A percentile compares a stretch with the other conserved stretches of the same genome.
Conservation (phyloP, 345 rosid species). For the Euphorbia tirucalli region DNA sequence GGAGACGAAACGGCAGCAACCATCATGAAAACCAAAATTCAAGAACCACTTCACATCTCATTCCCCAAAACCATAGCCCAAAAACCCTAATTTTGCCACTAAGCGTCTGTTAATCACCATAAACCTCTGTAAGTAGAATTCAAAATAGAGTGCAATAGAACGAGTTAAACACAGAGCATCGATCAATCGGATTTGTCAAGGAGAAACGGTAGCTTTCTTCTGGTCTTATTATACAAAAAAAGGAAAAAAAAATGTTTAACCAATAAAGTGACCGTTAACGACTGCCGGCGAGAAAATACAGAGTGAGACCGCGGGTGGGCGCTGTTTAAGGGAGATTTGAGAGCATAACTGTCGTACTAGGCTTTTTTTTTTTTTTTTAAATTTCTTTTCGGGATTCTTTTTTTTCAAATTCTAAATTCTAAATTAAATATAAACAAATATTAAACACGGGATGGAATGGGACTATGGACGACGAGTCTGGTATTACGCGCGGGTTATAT, state of each 20-base stretch:
- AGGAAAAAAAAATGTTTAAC: not conserved
- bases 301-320: constrained; percentile 7
- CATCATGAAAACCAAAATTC: constrained; percentile 35
- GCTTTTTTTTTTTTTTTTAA: not conserved
- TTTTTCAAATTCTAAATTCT: not conserved
- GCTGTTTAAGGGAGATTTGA: constrained; percentile 39
- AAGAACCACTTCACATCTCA: constrained; percentile 29
- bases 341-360: constrained; percentile 51
- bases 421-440: not conserved
- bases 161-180: not conserved
- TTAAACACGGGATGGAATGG: constrained; percentile 10
- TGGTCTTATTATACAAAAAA: not conserved
- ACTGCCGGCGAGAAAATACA: constrained; percentile 28
- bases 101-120: not conserved
- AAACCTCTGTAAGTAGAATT: constrained; percentile 11
- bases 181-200: not conserved
- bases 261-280: constrained; percentile 50
- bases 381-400: not conserved
- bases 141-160: not conserved
- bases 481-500: constrained; percentile 24
- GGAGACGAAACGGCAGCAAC: constrained; percentile 64
- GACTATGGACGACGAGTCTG: constrained; percentile 8
- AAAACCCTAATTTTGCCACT: constrained; percentile 26
- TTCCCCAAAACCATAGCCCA: constrained; percentile 19
- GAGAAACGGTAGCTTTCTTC: not conserved